Conservation (phyloP, 345 rosid species). For the Punica granatum region DNA sequence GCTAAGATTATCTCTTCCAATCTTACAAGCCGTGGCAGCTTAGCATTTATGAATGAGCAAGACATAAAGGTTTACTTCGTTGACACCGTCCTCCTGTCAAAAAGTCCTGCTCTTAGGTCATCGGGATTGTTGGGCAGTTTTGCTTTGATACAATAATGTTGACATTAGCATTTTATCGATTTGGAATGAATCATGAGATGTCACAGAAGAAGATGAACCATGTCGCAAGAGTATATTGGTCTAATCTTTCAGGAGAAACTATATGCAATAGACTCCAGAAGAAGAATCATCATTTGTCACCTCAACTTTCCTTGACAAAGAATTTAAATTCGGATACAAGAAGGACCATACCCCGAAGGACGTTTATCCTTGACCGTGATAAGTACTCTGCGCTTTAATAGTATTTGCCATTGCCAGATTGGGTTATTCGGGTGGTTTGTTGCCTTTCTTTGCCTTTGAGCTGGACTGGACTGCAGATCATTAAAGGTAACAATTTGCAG, state of each 20-base stretch:
- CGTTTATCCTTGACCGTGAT: background rate
- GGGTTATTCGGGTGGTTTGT: background rate
- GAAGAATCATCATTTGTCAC: constrained; percentile 9
- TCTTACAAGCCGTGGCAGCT: background rate
- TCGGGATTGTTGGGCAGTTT: constrained; percentile 8
- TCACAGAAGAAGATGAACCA: constrained; percentile 6
- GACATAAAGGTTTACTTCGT: constrained; percentile 4
- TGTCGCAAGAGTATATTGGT: too few species aligned
- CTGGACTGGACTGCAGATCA: background rate
- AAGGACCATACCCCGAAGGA: background rate
- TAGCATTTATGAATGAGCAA: background rate
- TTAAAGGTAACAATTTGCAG: background rate
- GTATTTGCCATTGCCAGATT: too few species aligned
- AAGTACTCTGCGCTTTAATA: too few species aligned
- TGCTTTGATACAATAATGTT: constrained; percentile 5
- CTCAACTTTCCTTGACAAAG: background rate
- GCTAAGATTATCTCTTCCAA: constrained; percentile 5
- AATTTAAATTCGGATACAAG: background rate
- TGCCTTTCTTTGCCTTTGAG: background rate
- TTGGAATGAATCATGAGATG: constrained; percentile 5
- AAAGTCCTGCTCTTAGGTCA: background rate
- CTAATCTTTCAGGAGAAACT: too few species aligned
- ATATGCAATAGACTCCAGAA: constrained; percentile 5
- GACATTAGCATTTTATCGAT: constrained; percentile 7
- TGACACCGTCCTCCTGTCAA: background rate